These are phyloP conservation scores for Batrachochytrium dendrobatidis DNA, from an alignment of 371 early-diverging fungal species.

Conservation along the genomic window DNA sequence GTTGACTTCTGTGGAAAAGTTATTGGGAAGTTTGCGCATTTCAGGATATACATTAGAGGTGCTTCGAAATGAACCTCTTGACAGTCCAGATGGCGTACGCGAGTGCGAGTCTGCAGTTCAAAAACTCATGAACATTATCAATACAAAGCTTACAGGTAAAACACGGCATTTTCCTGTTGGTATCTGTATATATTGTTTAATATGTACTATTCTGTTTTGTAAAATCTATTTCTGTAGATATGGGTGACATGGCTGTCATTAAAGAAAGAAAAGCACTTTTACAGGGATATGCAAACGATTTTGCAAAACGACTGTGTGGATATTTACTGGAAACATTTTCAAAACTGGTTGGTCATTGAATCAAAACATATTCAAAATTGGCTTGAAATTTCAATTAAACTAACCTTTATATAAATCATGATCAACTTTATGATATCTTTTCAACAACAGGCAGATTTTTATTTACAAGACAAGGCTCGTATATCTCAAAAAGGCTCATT, in stretches of 20 bases:
- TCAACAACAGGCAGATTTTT: slow-evolving; percentile 41
- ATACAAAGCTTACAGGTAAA: slow-evolving; percentile 51
- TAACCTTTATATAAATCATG: too few relatives aligned
- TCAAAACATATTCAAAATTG: neutral
- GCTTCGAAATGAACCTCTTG: slow-evolving; percentile 76
- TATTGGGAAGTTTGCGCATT: slow-evolving; percentile 48
- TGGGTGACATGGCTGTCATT: slow-evolving; percentile 66
- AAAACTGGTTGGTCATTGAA: slow-evolving; percentile 13
- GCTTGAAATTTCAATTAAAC: neutral
- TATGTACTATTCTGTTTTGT: neutral
- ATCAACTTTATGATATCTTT: slow-evolving; percentile 2
- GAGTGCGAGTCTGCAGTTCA: slow-evolving; percentile 73
- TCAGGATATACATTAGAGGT: slow-evolving; percentile 62
- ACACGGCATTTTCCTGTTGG: too few relatives aligned
- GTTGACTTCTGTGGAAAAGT: slow-evolving; percentile 69
- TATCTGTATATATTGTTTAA: slow-evolving; percentile 9
- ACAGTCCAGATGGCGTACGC: slow-evolving; percentile 64
- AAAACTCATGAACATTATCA: slow-evolving; percentile 68
- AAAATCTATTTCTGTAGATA: slow-evolving; percentile 13
- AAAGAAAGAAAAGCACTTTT: slow-evolving; percentile 72
- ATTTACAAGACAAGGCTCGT: slow-evolving; percentile 46
- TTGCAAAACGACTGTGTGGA: slow-evolving; percentile 69
- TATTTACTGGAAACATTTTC: slow-evolving; percentile 50
- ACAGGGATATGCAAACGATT: slow-evolving; percentile 67
- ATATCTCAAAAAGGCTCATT: slow-evolving; percentile 32